Conservation (phyloP, 2,329 filamentous ascomycete genomes). For the Colletotrichum tanaceti region DNA sequence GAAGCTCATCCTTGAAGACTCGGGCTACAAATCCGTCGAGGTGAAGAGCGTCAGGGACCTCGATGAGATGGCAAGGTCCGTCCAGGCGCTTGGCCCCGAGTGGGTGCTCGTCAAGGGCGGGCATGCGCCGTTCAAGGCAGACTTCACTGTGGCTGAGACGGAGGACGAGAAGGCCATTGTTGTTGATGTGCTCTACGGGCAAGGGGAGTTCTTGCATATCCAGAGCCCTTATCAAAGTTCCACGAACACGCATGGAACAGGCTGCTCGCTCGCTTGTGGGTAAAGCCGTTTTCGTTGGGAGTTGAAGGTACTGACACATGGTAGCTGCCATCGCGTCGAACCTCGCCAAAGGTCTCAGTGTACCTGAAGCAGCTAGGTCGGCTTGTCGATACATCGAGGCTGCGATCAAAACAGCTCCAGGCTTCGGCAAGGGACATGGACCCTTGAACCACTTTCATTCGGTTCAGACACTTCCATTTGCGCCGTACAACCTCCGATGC, state of each 20-base stretch:
- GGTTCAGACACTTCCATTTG: constrained; percentile 73
- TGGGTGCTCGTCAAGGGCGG: constrained; percentile 93
- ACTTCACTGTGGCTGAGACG: constrained; percentile 67
- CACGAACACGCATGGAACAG: constrained; percentile 91
- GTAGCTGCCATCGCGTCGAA: constrained; percentile 82
- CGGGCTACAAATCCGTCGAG: constrained; percentile 53
- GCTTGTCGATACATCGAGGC: constrained; percentile 79
- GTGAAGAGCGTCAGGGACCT: constrained; percentile 73
- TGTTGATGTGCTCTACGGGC: constrained; percentile 80
- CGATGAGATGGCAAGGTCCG: constrained; percentile 72
- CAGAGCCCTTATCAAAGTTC: constrained; percentile 78
- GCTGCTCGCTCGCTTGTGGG: constrained; percentile 90
- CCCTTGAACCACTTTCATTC: constrained; percentile 86
- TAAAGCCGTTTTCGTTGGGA: constrained; percentile 35
- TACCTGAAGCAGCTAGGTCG: constrained; percentile 71
- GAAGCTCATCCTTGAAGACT: constrained; percentile 68
- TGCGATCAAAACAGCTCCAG: constrained; percentile 73
- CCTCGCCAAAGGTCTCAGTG: constrained; percentile 68
- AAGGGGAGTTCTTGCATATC: constrained; percentile 66
- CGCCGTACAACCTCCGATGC: constrained; percentile 59
- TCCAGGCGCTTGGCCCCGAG: constrained; percentile 77
- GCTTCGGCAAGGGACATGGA: constrained; percentile 74
- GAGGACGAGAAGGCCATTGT: constrained; percentile 73
- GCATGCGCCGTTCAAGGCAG: constrained; percentile 80
- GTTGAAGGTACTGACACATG: constrained; percentile 10